A percentile compares a stretch with the other conserved stretches of the same genome.
These are phyloP conservation scores for Telopea speciosissima DNA, from an alignment of 177 flowering plant species.

Conservation along the genomic window DNA sequence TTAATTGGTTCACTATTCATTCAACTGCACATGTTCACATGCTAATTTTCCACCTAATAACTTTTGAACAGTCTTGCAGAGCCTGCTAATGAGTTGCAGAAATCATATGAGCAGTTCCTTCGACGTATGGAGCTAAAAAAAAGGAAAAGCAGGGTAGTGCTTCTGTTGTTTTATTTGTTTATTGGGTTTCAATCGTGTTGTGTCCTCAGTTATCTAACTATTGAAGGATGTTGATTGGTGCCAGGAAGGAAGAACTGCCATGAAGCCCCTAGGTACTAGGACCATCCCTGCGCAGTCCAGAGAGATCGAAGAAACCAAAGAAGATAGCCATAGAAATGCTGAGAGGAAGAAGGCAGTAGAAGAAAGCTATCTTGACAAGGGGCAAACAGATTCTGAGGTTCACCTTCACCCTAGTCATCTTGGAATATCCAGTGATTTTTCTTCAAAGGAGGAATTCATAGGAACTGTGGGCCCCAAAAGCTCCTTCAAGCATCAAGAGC, in stretches of 20 bases:
- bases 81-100: conserved; percentile 72
- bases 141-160: conserved; percentile 47
- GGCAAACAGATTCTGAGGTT: conserved; percentile 7
- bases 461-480: conserved; percentile 1
- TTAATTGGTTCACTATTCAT: too few species aligned
- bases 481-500: conserved; percentile 6
- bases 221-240: conserved; percentile 30
- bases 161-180: conserved; percentile 10
- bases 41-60: neutral
- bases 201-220: conserved; percentile 16
- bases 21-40: too few species aligned
- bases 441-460: neutral
- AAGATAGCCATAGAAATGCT: conserved; percentile 7
- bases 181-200: neutral
- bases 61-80: conserved; percentile 69
- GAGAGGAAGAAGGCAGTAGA: conserved; percentile 3
- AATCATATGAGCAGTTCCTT: conserved; percentile 81
- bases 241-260: conserved; percentile 33
- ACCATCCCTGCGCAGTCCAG: conserved; percentile 3
- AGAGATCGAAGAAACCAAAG: conserved; percentile 17
- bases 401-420: neutral
- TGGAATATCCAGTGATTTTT: conserved; percentile 6
- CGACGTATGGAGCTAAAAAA: conserved; percentile 55
- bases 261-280: conserved; percentile 21
- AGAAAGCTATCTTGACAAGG: conserved; percentile 14